These are phyloP conservation scores for Gigaspora rosea DNA, from an alignment of 192 early-diverging fungal genomes.

Conservation along the genomic window DNA sequence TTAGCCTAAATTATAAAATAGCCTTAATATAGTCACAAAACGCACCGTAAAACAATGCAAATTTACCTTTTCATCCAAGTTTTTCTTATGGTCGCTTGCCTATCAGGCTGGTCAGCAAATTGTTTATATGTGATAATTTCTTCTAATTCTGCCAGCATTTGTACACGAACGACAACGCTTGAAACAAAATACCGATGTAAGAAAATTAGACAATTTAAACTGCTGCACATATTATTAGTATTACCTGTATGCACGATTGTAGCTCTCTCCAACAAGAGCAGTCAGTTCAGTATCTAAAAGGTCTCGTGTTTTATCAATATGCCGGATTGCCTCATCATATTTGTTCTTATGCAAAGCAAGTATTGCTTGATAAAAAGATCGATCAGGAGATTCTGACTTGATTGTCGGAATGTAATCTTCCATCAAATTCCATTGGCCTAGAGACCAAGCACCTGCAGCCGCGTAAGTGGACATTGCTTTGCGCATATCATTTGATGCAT, in stretches of 20 bases:
- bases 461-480: slow-evolving; percentile 83
- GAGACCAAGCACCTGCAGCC: slow-evolving; percentile 91
- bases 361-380: slow-evolving; percentile 85
- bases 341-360: slow-evolving; percentile 79
- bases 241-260: slow-evolving; percentile 85
- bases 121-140: slow-evolving; percentile 93
- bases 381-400: slow-evolving; percentile 76
- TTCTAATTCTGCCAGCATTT: slow-evolving; percentile 97
- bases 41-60: neutral
- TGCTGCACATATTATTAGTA: neutral
- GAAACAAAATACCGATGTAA: slow-evolving; percentile 24
- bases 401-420: slow-evolving; percentile 85
- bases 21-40: neutral
- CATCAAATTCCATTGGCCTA: slow-evolving; percentile 86
- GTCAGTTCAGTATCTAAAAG: slow-evolving; percentile 83
- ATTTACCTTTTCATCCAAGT: slow-evolving; percentile 76
- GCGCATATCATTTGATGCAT: slow-evolving; percentile 60
- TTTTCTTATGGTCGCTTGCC: slow-evolving; percentile 69
- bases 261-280: slow-evolving; percentile 89
- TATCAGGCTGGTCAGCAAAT: slow-evolving; percentile 74
- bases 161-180: slow-evolving; percentile 79
- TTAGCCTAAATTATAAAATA: slow-evolving; percentile 57
- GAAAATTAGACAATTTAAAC: neutral
- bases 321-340: slow-evolving; percentile 69
- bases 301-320: slow-evolving; percentile 80